Evolutionary conservation across 1,284 basidiomycete species (phyloP), one percentile per base, ranked within the genome.

Genomic region (Ganoderma sinense): DNA sequence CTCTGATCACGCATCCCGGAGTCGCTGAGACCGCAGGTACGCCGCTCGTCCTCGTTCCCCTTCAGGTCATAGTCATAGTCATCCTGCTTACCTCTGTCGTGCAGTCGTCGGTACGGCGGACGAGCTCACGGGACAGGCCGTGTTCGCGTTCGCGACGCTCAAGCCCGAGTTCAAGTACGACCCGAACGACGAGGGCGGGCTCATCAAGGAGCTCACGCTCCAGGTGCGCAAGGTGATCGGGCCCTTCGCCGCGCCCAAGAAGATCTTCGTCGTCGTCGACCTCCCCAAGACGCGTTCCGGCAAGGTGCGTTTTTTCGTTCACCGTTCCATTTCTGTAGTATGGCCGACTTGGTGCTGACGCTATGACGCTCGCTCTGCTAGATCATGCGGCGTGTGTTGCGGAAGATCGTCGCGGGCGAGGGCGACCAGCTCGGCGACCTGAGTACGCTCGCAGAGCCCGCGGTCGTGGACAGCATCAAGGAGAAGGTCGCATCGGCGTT

Each of bases 241-340:
- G 3, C 96, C 97, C 2, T 99, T 98, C 81, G 97, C 97, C 0
- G 91, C 94, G 14, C 97, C 97, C 59, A 98, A 98, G 89, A 94
- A 93, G 84, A 91, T 98, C 77, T 92, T 90, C 82, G 85, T 98
- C 76, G 93, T 97, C 74, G 76, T 78, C 48, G 97, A 98, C 82
- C 85, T 99, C 69, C 97, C 97, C 62, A 99, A 99, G 91, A 99
- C 97, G 60, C 88, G 97, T 64, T 95, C 93, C n/a, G 97, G 97
- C 56, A 99, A 98, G 91, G 88, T 94, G 63, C 51, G 84, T 73
- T n/a, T n/a, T n/a, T n/a, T n/a, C n/a, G n/a, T n/a, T n/a, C n/a
- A n/a, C n/a, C n/a, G n/a, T n/a, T n/a, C n/a, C n/a, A n/a, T n/a
- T n/a, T n/a, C n/a, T n/a, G n/a, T n/a, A n/a, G n/a, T n/a, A n/a